A percentile compares a stretch with the other conserved stretches of the same genome.
These are phyloP conservation scores for Tricholomella constricta DNA, from an alignment of 768 basidiomycete species.

Conservation along the genomic window DNA sequence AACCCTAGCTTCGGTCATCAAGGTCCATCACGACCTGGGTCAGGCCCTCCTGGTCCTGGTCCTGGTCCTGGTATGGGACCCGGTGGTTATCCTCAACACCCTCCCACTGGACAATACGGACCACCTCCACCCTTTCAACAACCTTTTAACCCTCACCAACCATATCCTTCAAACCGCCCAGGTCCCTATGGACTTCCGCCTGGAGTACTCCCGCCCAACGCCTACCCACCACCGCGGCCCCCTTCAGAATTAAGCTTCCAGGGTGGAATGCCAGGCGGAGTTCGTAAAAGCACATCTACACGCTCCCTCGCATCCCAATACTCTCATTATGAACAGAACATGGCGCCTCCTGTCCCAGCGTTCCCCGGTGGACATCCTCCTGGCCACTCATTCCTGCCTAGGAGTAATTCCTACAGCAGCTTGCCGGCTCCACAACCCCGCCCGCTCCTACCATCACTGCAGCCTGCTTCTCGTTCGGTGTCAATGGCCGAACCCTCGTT, in stretches of 20 bases:
- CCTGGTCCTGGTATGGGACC: constrained; percentile 2
- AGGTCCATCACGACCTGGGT: constrained; percentile 12
- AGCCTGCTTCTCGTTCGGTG: constrained; percentile 50
- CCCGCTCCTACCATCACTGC: constrained; percentile 64
- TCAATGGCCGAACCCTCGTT: constrained; percentile 56
- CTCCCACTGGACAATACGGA: constrained; percentile 7
- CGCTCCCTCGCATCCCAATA: constrained; percentile 58
- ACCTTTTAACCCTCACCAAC: constrained; percentile 14
- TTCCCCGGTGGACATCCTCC: constrained; percentile 40
- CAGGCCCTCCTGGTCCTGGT: constrained; percentile 12
- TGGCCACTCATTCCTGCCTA: constrained; percentile 31
- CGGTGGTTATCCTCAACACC: constrained; percentile 9
- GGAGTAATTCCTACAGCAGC: constrained; percentile 41
- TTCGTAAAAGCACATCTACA: constrained; percentile 59
- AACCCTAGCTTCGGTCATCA: constrained; percentile 14
- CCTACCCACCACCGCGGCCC: constrained; percentile 33
- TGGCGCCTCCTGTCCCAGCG: constrained; percentile 45
- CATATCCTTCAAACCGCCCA: constrained; percentile 16
- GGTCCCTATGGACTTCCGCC: constrained; percentile 18
- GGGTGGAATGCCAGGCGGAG: constrained; percentile 29
- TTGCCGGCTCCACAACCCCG: constrained; percentile 48
- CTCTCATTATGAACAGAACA: constrained; percentile 43
- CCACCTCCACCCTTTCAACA: constrained; percentile 21
- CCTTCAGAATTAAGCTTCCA: constrained; percentile 49
- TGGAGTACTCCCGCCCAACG: constrained; percentile 23